Evolutionary conservation across 805 yeast genomes (phyloP), one percentile per base, ranked within the genome.

Genomic region (Saccharomycopsis sp.): DNA sequence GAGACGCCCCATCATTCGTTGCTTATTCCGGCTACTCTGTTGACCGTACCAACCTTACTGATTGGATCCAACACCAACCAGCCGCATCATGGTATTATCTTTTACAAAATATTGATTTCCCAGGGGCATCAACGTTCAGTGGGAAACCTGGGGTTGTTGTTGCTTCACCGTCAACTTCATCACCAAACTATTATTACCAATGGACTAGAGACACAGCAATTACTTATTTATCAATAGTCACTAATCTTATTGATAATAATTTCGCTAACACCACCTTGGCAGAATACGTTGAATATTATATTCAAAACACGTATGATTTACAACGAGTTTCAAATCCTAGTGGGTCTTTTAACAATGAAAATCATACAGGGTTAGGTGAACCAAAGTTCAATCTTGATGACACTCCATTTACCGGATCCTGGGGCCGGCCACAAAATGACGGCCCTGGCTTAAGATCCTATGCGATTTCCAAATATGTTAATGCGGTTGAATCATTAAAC

Each of bases 381-480:
- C 90, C 93, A n/a, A 83, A 83, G 58, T 83, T 78, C 53, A 59
- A 67, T 57, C 67, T 73, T 2, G 68, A 79, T 35, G 74, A 77
- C 14, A 50, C 71, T 0, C 64, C 77, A 1, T 83, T 79, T 54
- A 58, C 60, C 7, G 76, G 62, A 4, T 56, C 65, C 16, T 84
- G 93, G 93, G 93, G 93, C 4, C 65, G 93, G 51, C 90, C 93
- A 1, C 93, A 83, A 59, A 65, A 81, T 36, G 93, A 83, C 56
- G 90, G 90, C 0, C 90, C 93, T 0, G 87, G 85, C 1, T 65
- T 83, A 43, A 66, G 93, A 47, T 71, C 75, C 2, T 65, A 74
- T 45, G 72, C 86, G 1, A 67, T 78, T n/a, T 53, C 69, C 24
- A 65, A 65, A 47, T 46, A 41, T 19, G 20, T 48, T 21, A 38